Evolutionary conservation across 768 basidiomycete genomes (phyloP), one percentile per base, ranked within the genome.

Genomic region (Cystobasidium onofrii): DNA sequence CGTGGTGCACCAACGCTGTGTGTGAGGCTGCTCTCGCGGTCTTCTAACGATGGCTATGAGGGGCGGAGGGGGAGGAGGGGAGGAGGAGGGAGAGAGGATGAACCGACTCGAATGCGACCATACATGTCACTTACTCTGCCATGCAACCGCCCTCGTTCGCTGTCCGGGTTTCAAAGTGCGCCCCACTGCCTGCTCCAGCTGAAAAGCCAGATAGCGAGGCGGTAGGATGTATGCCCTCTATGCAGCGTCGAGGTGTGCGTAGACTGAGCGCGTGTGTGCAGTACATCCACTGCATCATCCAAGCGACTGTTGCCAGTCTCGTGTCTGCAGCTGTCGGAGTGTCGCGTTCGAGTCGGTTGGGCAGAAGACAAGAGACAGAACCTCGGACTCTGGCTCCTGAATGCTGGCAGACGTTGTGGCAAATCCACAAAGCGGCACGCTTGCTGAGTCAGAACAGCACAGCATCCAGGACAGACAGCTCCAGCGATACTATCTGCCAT

Each of bases 11-110:
- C 63, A 41, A 64, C 44, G 63, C 63, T 64, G 63, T 64, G 63
- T 64, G 63, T 64, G 63, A 43, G 63, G 63, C 36, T 64, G 63
- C 63, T 64, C 63, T 64, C 63, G 63, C 63, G 63, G 63, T 64
- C 63, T 64, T 64, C 63, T 36, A 25, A 41, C 63, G 63, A 64
- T 64, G 63, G 63, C 25, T 20, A 27, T 15, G 25, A 6, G 25
- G 57, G 57, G 31, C 4, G 57, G 20, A 27, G 6, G 27, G 57
- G 57, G 33, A 27, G 57, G 33, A 20, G 57, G 6, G 20, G 25
- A 27, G 20, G 15, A 13, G 15, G 31, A 20, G 25, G 57, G 27
- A 13, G 25, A 20, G 57, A 54, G 20, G 20, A 20, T 29, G 57
- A 60, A 34, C 57, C 57, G 33, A 60, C 57, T 60, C 57, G 27